Evolutionary conservation across 2,329 filamentous ascomycete genomes (phyloP).

Genomic region (Fusarium mexicanum): DNA sequence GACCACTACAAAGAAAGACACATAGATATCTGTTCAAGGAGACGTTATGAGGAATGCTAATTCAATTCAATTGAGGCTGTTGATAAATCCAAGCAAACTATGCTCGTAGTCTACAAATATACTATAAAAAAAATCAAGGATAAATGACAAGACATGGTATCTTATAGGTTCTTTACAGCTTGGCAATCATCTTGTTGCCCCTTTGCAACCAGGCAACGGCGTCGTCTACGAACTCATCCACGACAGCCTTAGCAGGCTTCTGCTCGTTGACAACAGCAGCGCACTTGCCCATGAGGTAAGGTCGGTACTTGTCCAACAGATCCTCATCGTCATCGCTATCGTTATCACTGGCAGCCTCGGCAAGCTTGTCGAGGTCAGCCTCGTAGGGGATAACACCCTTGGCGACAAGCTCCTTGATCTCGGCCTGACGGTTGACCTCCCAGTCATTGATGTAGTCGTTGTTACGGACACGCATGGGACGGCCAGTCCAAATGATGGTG

Average conservation of each 20-base stretch:
- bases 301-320: slow-evolving; percentile 88
- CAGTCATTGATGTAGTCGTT: slow-evolving; percentile 96
- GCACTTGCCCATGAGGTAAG: slow-evolving; percentile 96
- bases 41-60: background rate
- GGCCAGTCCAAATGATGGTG: slow-evolving; percentile 98
- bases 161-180: slow-evolving; percentile 64
- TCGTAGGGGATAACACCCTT: slow-evolving; percentile 95
- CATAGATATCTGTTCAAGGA: background rate
- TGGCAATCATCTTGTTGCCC: slow-evolving; percentile 74
- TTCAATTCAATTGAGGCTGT: slow-evolving; percentile 2
- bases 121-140: slow-evolving; percentile 12
- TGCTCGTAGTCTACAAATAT: slow-evolving; percentile 41
- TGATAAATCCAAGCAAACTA: slow-evolving; percentile 15
- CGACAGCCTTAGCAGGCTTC: slow-evolving; percentile 89
- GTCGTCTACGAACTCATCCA: slow-evolving; percentile 92
- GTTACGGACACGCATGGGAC: slow-evolving; percentile 90
- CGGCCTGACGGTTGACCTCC: slow-evolving; percentile 88
- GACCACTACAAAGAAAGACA: background rate
- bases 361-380: slow-evolving; percentile 87
- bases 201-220: slow-evolving; percentile 76
- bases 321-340: slow-evolving; percentile 82
- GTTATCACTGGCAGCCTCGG: slow-evolving; percentile 70
- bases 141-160: slow-evolving; percentile 15
- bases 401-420: slow-evolving; percentile 91
- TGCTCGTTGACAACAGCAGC: slow-evolving; percentile 93